A percentile compares a stretch with the other conserved stretches of the same genome.
Conservation (phyloP, 352 stramenopile species). For the Phytophthora foliorum region DNA sequence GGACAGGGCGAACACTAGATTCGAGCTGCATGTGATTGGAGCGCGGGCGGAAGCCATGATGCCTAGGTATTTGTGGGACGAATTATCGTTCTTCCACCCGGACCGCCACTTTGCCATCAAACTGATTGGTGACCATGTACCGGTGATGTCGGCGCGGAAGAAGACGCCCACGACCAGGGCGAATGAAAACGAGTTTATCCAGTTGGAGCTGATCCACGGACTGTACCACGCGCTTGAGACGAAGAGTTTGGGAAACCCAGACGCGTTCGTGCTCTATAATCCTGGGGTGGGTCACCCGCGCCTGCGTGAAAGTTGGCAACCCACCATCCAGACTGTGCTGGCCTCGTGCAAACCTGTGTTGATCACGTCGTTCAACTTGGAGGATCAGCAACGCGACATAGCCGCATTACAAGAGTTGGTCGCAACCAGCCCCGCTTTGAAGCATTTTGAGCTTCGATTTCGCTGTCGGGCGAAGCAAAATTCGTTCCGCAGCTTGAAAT, state of each 20-base stretch:
- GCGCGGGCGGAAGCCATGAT: slow-evolving; percentile 81
- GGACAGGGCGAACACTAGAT: background rate
- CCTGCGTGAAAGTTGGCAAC: slow-evolving; percentile 58
- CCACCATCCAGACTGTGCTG: slow-evolving; percentile 62
- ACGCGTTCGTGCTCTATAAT: slow-evolving; percentile 82
- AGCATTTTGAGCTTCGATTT: slow-evolving; percentile 39
- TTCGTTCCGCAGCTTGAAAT: slow-evolving; percentile 71
- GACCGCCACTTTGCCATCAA: slow-evolving; percentile 51
- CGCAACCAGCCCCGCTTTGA: slow-evolving; percentile 13
- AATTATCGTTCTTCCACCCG: slow-evolving; percentile 57
- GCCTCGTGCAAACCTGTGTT: slow-evolving; percentile 56
- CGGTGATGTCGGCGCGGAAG: slow-evolving; percentile 39
- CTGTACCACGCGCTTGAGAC: slow-evolving; percentile 61
- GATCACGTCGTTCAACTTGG: slow-evolving; percentile 71
- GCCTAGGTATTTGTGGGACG: slow-evolving; percentile 76
- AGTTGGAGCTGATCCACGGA: slow-evolving; percentile 54
- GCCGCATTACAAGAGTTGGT: slow-evolving; percentile 46
- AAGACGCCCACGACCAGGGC: slow-evolving; percentile 19
- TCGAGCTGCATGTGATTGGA: slow-evolving; percentile 67
- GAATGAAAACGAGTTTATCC: slow-evolving; percentile 34
- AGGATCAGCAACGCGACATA: slow-evolving; percentile 73
- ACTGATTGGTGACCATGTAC: slow-evolving; percentile 76
- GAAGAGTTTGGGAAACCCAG: slow-evolving; percentile 31
- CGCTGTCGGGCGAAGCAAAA: slow-evolving; percentile 55
- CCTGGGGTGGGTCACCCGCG: slow-evolving; percentile 69